A percentile compares a stretch with the other conserved stretches of the same genome.
Conservation (phyloP, 805 yeast species). For the Naumovozyma castellii region DNA sequence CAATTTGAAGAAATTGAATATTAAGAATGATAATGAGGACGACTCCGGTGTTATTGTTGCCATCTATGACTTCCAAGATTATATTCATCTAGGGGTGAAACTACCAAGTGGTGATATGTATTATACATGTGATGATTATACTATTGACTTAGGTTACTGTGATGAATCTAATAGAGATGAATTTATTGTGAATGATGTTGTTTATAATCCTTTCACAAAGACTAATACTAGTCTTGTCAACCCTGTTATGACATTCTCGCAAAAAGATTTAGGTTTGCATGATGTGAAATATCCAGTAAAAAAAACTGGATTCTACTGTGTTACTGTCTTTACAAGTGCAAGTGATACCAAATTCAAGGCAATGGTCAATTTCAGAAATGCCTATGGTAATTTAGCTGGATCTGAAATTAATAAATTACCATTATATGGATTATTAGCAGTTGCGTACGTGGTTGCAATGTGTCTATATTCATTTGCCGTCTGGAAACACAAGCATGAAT, state of each 20-base stretch:
- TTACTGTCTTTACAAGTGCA: slow-evolving; percentile 52
- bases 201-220: slow-evolving; percentile 36
- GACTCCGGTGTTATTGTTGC: slow-evolving; percentile 48
- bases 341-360: slow-evolving; percentile 45
- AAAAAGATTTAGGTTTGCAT: slow-evolving; percentile 50
- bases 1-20: slow-evolving; percentile 30
- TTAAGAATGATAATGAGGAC: slow-evolving; percentile 26
- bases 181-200: slow-evolving; percentile 46
- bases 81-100: slow-evolving; percentile 52
- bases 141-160: slow-evolving; percentile 54
- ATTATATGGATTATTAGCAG: slow-evolving; percentile 74
- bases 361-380: slow-evolving; percentile 75
- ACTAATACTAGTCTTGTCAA: slow-evolving; percentile 45
- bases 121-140: slow-evolving; percentile 67
- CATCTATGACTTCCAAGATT: slow-evolving; percentile 77
- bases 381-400: slow-evolving; percentile 84
- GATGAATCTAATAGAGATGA: slow-evolving; percentile 42
- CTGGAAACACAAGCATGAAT: slow-evolving; percentile 75
- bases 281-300: slow-evolving; percentile 54
- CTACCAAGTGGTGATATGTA: slow-evolving; percentile 37
- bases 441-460: slow-evolving; percentile 72
- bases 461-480: slow-evolving; percentile 80
- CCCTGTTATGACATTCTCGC: slow-evolving; percentile 46
- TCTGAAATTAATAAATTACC: slow-evolving; percentile 86
- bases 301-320: slow-evolving; percentile 87